phyloP scores from a whole-genome alignment of 1,284 basidiomycete genomes.

The Cryptococcus maquisensis region DNA sequence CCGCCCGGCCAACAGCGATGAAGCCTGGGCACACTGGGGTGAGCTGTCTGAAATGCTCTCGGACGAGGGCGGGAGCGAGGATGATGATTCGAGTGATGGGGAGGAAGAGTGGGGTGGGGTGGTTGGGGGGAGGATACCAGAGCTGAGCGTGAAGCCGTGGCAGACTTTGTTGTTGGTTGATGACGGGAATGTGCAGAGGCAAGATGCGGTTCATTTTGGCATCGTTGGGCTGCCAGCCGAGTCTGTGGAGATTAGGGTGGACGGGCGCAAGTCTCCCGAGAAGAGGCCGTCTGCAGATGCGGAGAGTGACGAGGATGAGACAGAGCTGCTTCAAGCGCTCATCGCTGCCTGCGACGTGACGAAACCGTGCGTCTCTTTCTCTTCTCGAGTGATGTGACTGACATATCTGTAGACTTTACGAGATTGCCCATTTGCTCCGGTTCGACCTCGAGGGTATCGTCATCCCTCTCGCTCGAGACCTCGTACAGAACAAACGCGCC shows the following conservation, averaged over 20 bases:
- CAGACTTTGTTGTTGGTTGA: slow-evolving; percentile 74
- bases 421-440: slow-evolving; percentile 76
- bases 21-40: slow-evolving; percentile 55
- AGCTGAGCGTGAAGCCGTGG: slow-evolving; percentile 69
- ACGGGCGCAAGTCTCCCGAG: not conserved
- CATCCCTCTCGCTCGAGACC: slow-evolving; percentile 80
- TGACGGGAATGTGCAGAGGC: slow-evolving; percentile 21
- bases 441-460: slow-evolving; percentile 83
- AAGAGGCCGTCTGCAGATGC: not conserved
- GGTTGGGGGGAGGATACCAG: slow-evolving; percentile 33
- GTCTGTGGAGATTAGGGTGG: not conserved
- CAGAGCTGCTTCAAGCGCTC: slow-evolving; percentile 60
- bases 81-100: slow-evolving; percentile 52
- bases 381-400: not conserved
- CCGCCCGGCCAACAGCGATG: slow-evolving; percentile 55
- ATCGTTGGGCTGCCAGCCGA: slow-evolving; percentile 17
- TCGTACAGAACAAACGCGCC: slow-evolving; percentile 84
- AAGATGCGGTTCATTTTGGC: slow-evolving; percentile 20
- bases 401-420: slow-evolving; percentile 60
- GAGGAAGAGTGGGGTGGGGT: slow-evolving; percentile 56
- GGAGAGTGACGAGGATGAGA: slow-evolving; percentile 53
- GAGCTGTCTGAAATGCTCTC: slow-evolving; percentile 51
- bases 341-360: slow-evolving; percentile 59
- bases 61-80: slow-evolving; percentile 20
- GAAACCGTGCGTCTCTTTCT: slow-evolving; percentile 36